Conservation (phyloP, 2,329 filamentous ascomycete genomes). For the Knoxdaviesia capensis region DNA sequence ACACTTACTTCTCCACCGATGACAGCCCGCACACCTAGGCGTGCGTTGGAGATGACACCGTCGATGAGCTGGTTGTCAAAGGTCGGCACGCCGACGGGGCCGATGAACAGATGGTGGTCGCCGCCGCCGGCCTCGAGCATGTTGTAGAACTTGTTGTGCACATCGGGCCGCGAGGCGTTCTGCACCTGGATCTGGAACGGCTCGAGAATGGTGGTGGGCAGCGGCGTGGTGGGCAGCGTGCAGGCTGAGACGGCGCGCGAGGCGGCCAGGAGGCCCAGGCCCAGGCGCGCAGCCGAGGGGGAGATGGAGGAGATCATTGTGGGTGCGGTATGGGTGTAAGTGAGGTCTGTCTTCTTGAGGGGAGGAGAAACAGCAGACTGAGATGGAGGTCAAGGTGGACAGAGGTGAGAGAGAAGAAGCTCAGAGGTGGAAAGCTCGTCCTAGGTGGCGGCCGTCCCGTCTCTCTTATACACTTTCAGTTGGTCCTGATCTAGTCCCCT, state of each 20-base stretch:
- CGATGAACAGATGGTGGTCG: slow-evolving; percentile 19
- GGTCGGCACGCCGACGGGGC: slow-evolving; percentile 15
- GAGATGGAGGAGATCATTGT: too few species aligned
- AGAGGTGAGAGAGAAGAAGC: too few species aligned
- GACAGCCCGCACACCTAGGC: slow-evolving; percentile 14
- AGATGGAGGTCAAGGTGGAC: too few species aligned
- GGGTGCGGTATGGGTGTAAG: too few species aligned
- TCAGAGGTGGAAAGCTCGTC: too few species aligned
- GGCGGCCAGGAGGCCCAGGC: too few species aligned
- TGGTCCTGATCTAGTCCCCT: too few species aligned
- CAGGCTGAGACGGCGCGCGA: slow-evolving; percentile 8
- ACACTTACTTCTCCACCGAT: slow-evolving; percentile 8
- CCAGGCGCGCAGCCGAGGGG: too few species aligned
- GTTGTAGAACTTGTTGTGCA: slow-evolving; percentile 18
- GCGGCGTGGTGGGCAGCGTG: slow-evolving; percentile 10
- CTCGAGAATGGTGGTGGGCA: slow-evolving; percentile 13
- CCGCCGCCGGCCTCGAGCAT: slow-evolving; percentile 15
- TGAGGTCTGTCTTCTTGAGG: too few species aligned
- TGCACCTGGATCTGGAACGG: slow-evolving; percentile 18
- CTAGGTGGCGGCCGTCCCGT: too few species aligned
- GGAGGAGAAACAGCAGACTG: too few species aligned
- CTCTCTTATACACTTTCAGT: too few species aligned
- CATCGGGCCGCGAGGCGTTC: slow-evolving; percentile 13
- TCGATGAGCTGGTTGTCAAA: slow-evolving; percentile 16
- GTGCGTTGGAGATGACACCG: slow-evolving; percentile 14